Percentiles rank a stretch among this genome's conserved stretches.
These are phyloP conservation scores for Coffea canephora DNA, from an alignment of 257 asterid genomes.

Conservation along the genomic window DNA sequence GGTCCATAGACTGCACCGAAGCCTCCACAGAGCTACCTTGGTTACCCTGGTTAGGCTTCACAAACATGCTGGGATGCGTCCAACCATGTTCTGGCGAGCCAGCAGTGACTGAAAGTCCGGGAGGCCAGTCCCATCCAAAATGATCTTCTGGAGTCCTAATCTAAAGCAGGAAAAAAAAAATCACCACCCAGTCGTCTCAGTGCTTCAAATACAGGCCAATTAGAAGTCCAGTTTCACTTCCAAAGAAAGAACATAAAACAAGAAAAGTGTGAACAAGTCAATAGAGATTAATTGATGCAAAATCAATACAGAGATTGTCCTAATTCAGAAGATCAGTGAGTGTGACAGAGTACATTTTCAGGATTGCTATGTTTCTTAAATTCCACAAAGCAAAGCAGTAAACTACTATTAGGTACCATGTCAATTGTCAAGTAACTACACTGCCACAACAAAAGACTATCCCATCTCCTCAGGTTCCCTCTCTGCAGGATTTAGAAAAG, in stretches of 20 bases:
- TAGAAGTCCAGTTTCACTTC: slow-evolving; percentile 19
- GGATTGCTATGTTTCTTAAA: neutral
- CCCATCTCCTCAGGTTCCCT: neutral
- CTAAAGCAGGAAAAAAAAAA: slow-evolving; percentile 39
- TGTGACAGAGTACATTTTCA: neutral
- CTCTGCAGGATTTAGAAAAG: neutral
- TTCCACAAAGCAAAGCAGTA: neutral
- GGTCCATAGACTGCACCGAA: slow-evolving; percentile 33
- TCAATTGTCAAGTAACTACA: neutral
- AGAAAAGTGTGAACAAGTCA: neutral
- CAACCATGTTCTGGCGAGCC: slow-evolving; percentile 25
- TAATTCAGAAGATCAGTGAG: neutral
- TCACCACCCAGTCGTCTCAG: slow-evolving; percentile 20
- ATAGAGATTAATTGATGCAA: neutral
- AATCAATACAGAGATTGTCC: neutral
- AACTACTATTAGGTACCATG: neutral
- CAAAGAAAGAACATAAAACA: slow-evolving; percentile 11
- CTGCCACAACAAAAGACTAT: neutral
- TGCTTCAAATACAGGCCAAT: slow-evolving; percentile 34
- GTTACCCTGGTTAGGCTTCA: slow-evolving; percentile 24
- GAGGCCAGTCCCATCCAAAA: slow-evolving; percentile 70
- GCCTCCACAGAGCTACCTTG: slow-evolving; percentile 26
- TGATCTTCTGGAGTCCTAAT: slow-evolving; percentile 51
- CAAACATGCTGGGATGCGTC: slow-evolving; percentile 21
- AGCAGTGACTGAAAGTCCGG: slow-evolving; percentile 37